These are phyloP conservation scores for Debaryomycetaceae sp. DNA, from an alignment of 1,139 yeast genomes.

Conservation along the genomic window DNA sequence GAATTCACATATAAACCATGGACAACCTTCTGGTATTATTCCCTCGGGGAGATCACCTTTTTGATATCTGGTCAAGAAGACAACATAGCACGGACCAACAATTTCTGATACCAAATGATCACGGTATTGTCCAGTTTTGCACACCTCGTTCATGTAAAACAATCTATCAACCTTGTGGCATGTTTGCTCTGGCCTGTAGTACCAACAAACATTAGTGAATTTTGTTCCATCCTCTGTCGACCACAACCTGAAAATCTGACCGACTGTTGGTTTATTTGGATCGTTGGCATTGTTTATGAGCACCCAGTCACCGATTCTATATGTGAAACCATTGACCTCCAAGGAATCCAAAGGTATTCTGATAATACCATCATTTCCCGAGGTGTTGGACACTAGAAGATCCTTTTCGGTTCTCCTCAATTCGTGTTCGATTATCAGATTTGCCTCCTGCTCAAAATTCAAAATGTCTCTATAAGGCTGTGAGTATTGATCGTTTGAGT, in stretches of 20 bases:
- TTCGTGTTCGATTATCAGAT: slow-evolving; percentile 62
- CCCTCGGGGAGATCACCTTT: slow-evolving; percentile 86
- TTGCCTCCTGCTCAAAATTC: slow-evolving; percentile 59
- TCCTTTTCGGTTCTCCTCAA: slow-evolving; percentile 79
- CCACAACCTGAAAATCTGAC: slow-evolving; percentile 93
- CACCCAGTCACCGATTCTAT: slow-evolving; percentile 94
- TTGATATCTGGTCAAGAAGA: slow-evolving; percentile 89
- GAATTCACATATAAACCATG: slow-evolving; percentile 90
- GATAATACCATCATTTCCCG: slow-evolving; percentile 50
- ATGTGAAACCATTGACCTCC: slow-evolving; percentile 66
- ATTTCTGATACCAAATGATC: slow-evolving; percentile 89
- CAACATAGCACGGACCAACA: slow-evolving; percentile 90
- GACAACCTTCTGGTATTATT: slow-evolving; percentile 64
- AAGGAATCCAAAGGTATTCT: slow-evolving; percentile 77
- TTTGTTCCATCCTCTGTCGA: slow-evolving; percentile 76
- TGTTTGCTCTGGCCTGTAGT: slow-evolving; percentile 95
- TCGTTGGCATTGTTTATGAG: slow-evolving; percentile 83
- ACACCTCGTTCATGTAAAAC: slow-evolving; percentile 90
- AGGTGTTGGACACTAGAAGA: slow-evolving; percentile 64
- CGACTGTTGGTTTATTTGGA: slow-evolving; percentile 83
- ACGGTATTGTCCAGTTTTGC: slow-evolving; percentile 94
- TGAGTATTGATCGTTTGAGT: slow-evolving; percentile 53
- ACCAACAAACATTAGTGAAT: slow-evolving; percentile 96
- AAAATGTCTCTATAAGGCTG: slow-evolving; percentile 58
- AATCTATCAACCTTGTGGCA: slow-evolving; percentile 87